These are phyloP conservation scores for Plantago ovata DNA, from an alignment of 257 asterid genomes.

Conservation along the genomic window DNA sequence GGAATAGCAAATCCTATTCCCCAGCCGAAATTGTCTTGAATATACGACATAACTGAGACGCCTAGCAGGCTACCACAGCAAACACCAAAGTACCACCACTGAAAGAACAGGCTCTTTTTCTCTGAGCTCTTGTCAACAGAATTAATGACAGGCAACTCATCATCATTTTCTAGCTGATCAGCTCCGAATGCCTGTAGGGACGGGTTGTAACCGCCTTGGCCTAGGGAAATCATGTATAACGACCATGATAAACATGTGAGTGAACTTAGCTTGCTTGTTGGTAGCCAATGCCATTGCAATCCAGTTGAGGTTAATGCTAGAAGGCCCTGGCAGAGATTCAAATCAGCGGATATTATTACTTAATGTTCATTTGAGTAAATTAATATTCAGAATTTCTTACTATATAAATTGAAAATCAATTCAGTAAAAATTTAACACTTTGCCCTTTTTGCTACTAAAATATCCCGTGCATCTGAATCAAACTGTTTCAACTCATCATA, in stretches of 20 bases:
- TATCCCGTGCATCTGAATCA: too few species aligned
- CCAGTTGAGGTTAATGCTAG: slow-evolving; percentile 68
- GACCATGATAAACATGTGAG: slow-evolving; percentile 52
- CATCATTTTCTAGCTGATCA: slow-evolving; percentile 56
- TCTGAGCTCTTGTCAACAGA: slow-evolving; percentile 25
- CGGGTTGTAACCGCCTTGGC: slow-evolving; percentile 83
- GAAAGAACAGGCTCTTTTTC: slow-evolving; percentile 67
- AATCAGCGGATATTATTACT: too few species aligned
- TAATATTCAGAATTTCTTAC: too few species aligned
- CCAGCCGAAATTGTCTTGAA: slow-evolving; percentile 89
- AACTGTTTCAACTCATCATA: too few species aligned
- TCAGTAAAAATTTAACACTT: too few species aligned
- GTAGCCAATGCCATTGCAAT: slow-evolving; percentile 52
- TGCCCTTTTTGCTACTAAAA: too few species aligned
- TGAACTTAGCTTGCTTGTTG: slow-evolving; percentile 27
- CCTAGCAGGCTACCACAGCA: slow-evolving; percentile 90
- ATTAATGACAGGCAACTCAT: slow-evolving; percentile 34
- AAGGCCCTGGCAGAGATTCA: slow-evolving; percentile 53
- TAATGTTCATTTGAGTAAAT: too few species aligned
- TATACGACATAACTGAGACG: slow-evolving; percentile 67
- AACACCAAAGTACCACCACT: slow-evolving; percentile 89
- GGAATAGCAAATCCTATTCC: slow-evolving; percentile 92
- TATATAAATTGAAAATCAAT: too few species aligned
- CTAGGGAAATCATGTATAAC: slow-evolving; percentile 71
- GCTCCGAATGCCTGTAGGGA: slow-evolving; percentile 95